These are phyloP conservation scores for Leucaena leucocephala DNA, from an alignment of 306 rosid genomes.

Conservation along the genomic window DNA sequence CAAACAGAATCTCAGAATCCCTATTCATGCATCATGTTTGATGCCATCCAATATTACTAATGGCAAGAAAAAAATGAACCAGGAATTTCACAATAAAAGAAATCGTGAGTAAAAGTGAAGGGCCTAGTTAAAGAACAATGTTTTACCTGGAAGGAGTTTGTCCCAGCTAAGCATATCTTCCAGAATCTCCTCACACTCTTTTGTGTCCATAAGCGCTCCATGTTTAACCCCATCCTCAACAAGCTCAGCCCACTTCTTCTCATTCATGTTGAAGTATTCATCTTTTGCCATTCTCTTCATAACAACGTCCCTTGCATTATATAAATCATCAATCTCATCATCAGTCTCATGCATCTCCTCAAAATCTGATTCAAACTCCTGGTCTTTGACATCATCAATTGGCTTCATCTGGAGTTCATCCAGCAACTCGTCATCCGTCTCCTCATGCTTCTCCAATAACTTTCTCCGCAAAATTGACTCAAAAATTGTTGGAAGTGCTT, in stretches of 20 bases:
- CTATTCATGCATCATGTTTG: background rate
- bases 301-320: slow-evolving; percentile 58
- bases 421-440: slow-evolving; percentile 76
- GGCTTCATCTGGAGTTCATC: slow-evolving; percentile 58
- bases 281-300: slow-evolving; percentile 57
- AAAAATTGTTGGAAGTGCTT: slow-evolving; percentile 57
- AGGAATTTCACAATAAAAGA: background rate
- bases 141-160: slow-evolving; percentile 60
- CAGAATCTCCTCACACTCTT: slow-evolving; percentile 59
- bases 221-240: slow-evolving; percentile 57
- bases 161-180: slow-evolving; percentile 67
- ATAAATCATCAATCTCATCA: slow-evolving; percentile 75
- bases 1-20: background rate
- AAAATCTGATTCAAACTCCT: slow-evolving; percentile 64
- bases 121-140: background rate
- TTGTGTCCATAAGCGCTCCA: slow-evolving; percentile 46
- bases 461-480: slow-evolving; percentile 76
- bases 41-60: background rate
- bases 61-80: background rate
- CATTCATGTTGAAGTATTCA: slow-evolving; percentile 60
- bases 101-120: background rate
- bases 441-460: slow-evolving; percentile 69
- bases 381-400: slow-evolving; percentile 48
- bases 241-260: slow-evolving; percentile 52
- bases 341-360: slow-evolving; percentile 61